A percentile compares a stretch with the other conserved stretches of the same genome.
phyloP scores from a whole-genome alignment of 2,329 filamentous ascomycete species.

The Metarhizium anisopliae region DNA sequence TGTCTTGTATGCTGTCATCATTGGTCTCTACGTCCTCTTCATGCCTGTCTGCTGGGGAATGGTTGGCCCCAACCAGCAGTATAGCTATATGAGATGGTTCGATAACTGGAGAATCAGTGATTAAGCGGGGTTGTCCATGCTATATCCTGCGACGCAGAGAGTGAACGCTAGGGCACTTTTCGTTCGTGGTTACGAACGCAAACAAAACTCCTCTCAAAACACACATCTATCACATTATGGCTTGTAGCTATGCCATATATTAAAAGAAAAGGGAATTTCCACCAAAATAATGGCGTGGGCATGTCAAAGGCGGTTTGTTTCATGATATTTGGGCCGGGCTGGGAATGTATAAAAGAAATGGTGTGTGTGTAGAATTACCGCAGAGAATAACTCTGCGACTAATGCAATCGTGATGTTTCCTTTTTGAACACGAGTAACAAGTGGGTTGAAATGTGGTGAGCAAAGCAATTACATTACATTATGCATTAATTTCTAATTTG shows the following conservation, averaged over 20 bases:
- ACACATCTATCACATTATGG: slow-evolving; percentile 4
- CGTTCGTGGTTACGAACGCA: not conserved
- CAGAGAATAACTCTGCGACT: slow-evolving; percentile 16
- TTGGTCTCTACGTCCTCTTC: slow-evolving; percentile 83
- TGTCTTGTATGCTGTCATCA: slow-evolving; percentile 61
- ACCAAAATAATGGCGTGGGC: slow-evolving; percentile 7
- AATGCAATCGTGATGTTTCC: slow-evolving; percentile 19
- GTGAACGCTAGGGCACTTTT: not conserved
- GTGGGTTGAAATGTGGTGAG: not conserved
- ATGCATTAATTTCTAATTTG: slow-evolving; percentile 14
- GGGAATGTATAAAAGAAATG: slow-evolving; percentile 13
- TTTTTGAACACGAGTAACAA: slow-evolving; percentile 10
- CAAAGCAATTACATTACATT: slow-evolving; percentile 19
- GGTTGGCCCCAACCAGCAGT: slow-evolving; percentile 74
- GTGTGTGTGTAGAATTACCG: slow-evolving; percentile 7
- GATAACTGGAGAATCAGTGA: slow-evolving; percentile 77
- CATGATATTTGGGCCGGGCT: slow-evolving; percentile 10
- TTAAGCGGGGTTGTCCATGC: slow-evolving; percentile 12
- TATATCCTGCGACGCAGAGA: not conserved
- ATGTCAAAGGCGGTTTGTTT: slow-evolving; percentile 10
- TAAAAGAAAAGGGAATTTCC: slow-evolving; percentile 2
- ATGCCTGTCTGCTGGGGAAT: slow-evolving; percentile 95
- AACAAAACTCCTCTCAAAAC: not conserved
- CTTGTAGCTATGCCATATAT: not conserved
- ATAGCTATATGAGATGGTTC: slow-evolving; percentile 91